These are phyloP conservation scores for Baeospora myosura DNA, from an alignment of 1,284 basidiomycete species.

Conservation along the genomic window DNA sequence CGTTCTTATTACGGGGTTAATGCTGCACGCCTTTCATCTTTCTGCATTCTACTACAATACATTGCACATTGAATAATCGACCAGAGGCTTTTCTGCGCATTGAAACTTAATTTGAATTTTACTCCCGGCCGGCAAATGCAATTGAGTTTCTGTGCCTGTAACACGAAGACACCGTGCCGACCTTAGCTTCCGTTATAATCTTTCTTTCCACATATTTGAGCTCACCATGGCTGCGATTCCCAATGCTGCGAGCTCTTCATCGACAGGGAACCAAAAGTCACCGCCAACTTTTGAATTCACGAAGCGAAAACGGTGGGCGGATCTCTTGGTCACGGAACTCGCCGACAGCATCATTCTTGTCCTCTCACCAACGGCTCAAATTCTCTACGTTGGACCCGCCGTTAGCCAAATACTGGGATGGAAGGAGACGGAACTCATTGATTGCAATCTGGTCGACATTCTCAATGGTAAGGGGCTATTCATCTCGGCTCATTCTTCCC, in stretches of 20 bases:
- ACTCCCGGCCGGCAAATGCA: too few species aligned
- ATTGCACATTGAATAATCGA: too few species aligned
- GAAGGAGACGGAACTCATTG: conserved; percentile 66
- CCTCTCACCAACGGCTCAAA: conserved; percentile 49
- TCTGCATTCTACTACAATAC: too few species aligned
- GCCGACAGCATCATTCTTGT: conserved; percentile 68
- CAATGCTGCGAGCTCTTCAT: neutral
- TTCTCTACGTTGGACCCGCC: conserved; percentile 68
- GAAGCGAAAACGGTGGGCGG: conserved; percentile 79
- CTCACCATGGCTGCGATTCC: neutral
- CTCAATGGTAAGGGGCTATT: conserved; percentile 50
- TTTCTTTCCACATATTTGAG: too few species aligned
- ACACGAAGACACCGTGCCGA: too few species aligned
- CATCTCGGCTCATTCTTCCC: conserved; percentile 5
- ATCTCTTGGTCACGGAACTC: conserved; percentile 71
- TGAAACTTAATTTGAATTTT: too few species aligned
- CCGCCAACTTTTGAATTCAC: conserved; percentile 64
- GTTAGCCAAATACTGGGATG: conserved; percentile 69
- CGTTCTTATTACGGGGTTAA: too few species aligned
- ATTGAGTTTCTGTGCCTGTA: too few species aligned
- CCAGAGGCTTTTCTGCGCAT: too few species aligned
- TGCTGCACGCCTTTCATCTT: too few species aligned
- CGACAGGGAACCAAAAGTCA: neutral
- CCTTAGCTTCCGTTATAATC: too few species aligned
- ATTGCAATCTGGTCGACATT: conserved; percentile 55